These are phyloP conservation scores for Purshia tridentata DNA, from an alignment of 306 rosid genomes.

Conservation along the genomic window DNA sequence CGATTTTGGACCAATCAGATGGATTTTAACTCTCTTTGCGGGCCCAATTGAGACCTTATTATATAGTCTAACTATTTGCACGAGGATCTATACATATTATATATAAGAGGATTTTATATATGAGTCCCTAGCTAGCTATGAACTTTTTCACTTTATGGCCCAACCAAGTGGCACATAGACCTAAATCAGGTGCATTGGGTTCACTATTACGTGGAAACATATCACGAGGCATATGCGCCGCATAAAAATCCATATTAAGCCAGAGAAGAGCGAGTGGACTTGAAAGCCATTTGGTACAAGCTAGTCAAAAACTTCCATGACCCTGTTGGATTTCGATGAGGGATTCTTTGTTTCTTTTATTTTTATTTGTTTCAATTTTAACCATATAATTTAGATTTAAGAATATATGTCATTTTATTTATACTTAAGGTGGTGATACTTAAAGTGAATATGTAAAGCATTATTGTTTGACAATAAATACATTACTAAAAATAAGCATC, in stretches of 20 bases:
- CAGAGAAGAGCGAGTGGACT: neutral
- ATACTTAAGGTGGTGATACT: too few species aligned
- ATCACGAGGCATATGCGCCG: conserved; percentile 5
- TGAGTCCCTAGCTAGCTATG: too few species aligned
- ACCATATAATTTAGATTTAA: too few species aligned
- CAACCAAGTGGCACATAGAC: neutral
- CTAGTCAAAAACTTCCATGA: neutral
- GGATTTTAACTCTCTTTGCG: neutral
- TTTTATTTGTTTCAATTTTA: too few species aligned
- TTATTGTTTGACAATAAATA: too few species aligned
- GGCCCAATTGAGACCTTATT: conserved; percentile 1
- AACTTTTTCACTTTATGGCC: neutral
- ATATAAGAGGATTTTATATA: neutral
- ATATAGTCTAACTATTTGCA: conserved; percentile 5
- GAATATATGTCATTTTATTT: too few species aligned
- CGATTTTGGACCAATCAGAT: neutral
- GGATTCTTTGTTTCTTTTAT: too few species aligned
- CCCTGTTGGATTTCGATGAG: too few species aligned
- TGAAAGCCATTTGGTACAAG: conserved; percentile 1
- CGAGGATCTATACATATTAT: too few species aligned
- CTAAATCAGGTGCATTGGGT: neutral
- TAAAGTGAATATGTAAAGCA: too few species aligned
- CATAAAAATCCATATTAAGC: neutral
- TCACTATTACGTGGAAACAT: neutral
- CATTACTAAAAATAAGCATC: too few species aligned